Base-by-base conservation (phyloP, 2,329 filamentous ascomycete species). In the Pezicula carpinea region DNA sequence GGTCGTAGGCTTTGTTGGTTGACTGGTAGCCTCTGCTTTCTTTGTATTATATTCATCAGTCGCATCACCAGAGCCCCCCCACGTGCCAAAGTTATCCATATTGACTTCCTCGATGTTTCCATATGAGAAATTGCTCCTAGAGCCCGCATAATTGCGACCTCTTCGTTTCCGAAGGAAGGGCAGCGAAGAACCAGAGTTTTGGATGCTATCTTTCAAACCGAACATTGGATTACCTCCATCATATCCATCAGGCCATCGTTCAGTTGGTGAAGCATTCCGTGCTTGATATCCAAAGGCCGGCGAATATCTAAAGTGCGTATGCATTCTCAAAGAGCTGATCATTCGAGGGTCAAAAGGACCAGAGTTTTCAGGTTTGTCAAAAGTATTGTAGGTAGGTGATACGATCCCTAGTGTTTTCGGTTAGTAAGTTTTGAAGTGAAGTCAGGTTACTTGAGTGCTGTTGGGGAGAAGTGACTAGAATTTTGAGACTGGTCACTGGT, bases 311-410 rank as follows among this genome's bases (percentile, higher is more conserved):
- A 59, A 63, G 26, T 62, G 52, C 2, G 58, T 59, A 49, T 63
- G 61, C 59, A 63, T 58, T 40, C 59, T 52, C 33, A 64, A 49
- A 6, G 60, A 63, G 43, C 61, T 64, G 18, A 63, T 63, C 51
- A 64, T 56, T 19, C 55, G 35, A 17, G 59, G 45, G 47, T 60
- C 54, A 6, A 53, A 55, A 8, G 54, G 11, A 13, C 26, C 41
- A 11, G 39, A 19, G 14, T 33, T 31, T 11, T 33, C 43, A 23
- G 42, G 8, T 15, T 42, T 46, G 22, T 51, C 35, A 18, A 41
- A 48, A 6, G 13, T 43, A 3, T 41, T 46, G 33, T 53, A 51
- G 34, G 52, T 48, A 13, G 48, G 48, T 19, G 48, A 39, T 13
- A 50, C 46, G 5, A 48, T 13, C 26, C 26, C 26, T 29, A 29